Base-by-base conservation (phyloP, 1,284 basidiomycete species). In the Spongiforma sp. region DNA sequence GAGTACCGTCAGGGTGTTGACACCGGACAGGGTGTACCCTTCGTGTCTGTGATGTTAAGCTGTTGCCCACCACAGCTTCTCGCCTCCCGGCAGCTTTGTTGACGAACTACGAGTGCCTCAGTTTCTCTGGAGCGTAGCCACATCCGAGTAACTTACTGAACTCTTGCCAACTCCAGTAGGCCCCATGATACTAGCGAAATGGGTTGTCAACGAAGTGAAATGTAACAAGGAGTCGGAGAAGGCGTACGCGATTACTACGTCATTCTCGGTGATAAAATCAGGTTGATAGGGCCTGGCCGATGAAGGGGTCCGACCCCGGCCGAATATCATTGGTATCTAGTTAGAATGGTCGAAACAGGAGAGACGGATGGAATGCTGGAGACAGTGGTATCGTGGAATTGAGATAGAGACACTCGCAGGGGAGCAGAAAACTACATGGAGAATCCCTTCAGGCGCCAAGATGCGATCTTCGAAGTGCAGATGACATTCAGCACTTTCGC, bases 131-230 rank as follows among this genome's bases (percentile, higher is more conserved):
- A 15, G 9, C 8, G 6, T 30, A 6, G 15, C 10, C 36, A 32
- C 3, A 11, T 5, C 5, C 15, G 4, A 10, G 30, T n/a, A n/a
- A 2, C 77, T 63, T 43, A 79, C 80, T 2, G 80, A 73, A 33
- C 77, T 77, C 65, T 80, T 81, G 24, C 81, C 80, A 3, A 70
- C 75, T 28, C 80, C 81, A 10, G 80, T 79, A 19, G 73, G 67
- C 0, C 80, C 81, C 80, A 82, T 81, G 32, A 81, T 69, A 17
- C 80, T 81, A 32, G 33, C 17, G 14, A 21, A 19, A 56, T 19
- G 7, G 1, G 1, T 33, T 9, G n/a, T 56, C 6, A 62, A 36
- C 8, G 19, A 60, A 61, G 39, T 32, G n/a, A 43, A 59, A 15
- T 11, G 19, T 17, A 36, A 34, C 6, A n/a, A 1, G 12, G 4